Conservation (phyloP, 768 basidiomycete species). For the Suillus luteus region DNA sequence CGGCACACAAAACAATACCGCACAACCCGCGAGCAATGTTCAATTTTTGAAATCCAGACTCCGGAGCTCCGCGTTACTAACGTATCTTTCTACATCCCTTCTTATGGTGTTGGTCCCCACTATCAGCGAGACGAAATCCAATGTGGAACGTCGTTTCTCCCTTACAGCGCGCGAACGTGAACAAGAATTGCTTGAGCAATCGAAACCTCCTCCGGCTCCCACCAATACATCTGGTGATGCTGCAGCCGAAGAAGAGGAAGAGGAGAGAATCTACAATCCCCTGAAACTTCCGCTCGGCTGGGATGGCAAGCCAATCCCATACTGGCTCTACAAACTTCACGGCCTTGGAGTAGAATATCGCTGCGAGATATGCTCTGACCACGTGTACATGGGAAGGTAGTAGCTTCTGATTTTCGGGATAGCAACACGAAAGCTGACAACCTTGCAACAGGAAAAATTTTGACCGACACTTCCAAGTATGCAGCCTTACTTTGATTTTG, state of each 20-base stretch:
- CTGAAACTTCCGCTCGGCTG: conserved; percentile 95
- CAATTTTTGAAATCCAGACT: conserved; percentile 47
- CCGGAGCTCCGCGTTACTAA: conserved; percentile 68
- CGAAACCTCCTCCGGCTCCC: conserved; percentile 50
- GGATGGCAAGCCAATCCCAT: conserved; percentile 99
- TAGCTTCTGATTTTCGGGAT: conserved; percentile 10
- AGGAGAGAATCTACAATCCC: conserved; percentile 97
- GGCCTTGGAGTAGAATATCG: conserved; percentile 97
- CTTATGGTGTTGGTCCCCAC: conserved; percentile 63
- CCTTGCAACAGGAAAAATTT: conserved; percentile 78
- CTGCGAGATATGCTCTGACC: conserved; percentile 97
- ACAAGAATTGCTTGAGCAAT: conserved; percentile 82
- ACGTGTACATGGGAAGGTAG: conserved; percentile 94
- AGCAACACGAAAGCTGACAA: conserved; percentile 19
- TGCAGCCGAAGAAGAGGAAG: conserved; percentile 87
- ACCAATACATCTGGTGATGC: conserved; percentile 47
- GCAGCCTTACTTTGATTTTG: conserved; percentile 16
- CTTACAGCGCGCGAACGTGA: conserved; percentile 98
- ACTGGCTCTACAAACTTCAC: conserved; percentile 97
- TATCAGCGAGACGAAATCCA: conserved; percentile 89
- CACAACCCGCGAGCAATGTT: conserved; percentile 37
- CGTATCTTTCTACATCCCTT: conserved; percentile 69
- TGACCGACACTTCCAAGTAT: conserved; percentile 90
- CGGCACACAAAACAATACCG: conserved; percentile 26
- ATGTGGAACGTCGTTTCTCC: conserved; percentile 95